Conservation (phyloP, 2,329 filamentous ascomycete genomes). For the Aspergillus ibericus region DNA sequence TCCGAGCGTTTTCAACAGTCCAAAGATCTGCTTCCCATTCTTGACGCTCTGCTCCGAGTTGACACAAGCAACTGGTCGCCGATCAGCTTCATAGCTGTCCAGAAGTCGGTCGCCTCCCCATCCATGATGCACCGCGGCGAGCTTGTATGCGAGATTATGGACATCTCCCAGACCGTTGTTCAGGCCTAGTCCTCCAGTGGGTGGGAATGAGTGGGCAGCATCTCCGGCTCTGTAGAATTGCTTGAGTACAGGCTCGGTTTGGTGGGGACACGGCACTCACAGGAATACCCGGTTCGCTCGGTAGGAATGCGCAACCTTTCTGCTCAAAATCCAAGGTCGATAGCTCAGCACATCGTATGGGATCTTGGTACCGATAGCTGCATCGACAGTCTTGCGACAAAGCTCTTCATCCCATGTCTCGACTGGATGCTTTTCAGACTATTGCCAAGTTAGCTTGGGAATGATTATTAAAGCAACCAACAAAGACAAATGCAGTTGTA, state of each 20-base stretch:
- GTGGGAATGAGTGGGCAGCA: conserved; percentile 56
- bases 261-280: conserved; percentile 22
- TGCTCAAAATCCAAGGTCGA: conserved; percentile 44
- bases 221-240: conserved; percentile 46
- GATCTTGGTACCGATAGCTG: conserved; percentile 27
- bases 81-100: conserved; percentile 40
- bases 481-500: neutral
- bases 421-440: conserved; percentile 37
- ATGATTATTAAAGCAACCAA: neutral
- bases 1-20: conserved; percentile 41
- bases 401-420: conserved; percentile 38
- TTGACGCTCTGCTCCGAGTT: conserved; percentile 47
- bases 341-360: conserved; percentile 43
- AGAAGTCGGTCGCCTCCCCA: conserved; percentile 28
- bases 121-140: conserved; percentile 40
- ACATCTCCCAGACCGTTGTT: conserved; percentile 55
- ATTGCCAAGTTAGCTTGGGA: neutral
- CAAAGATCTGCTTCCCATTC: conserved; percentile 47
- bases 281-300: conserved; percentile 39
- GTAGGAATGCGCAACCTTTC: conserved; percentile 44
- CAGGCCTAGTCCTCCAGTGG: conserved; percentile 56
- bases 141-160: conserved; percentile 49
- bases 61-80: conserved; percentile 41
- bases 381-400: conserved; percentile 33
- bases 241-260: neutral